Percentiles rank a stretch among this genome's conserved stretches.
Conservation (phyloP, 2,329 filamentous ascomycete genomes). For the Fusarium albidum region DNA sequence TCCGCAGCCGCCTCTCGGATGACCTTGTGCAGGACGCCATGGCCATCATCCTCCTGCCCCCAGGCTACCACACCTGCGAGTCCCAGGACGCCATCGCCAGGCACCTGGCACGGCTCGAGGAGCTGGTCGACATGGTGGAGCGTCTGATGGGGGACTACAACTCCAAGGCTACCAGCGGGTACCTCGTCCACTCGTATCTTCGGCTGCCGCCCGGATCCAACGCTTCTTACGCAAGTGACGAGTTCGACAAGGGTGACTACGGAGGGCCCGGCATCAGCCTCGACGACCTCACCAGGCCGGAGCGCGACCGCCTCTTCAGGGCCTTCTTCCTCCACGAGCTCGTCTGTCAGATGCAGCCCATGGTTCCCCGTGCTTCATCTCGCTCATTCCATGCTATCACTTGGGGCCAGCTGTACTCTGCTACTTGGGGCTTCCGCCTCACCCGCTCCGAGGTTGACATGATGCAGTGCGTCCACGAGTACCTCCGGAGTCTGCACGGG, state of each 20-base stretch:
- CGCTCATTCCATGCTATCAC: no score
- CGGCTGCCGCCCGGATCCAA: constrained; percentile 6
- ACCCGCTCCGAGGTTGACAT: not conserved
- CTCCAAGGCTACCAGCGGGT: constrained; percentile 7
- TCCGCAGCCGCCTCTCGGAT: not conserved
- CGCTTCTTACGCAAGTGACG: not conserved
- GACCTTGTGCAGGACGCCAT: constrained; percentile 3
- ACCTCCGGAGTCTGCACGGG: constrained; percentile 11
- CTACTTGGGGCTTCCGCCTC: no score
- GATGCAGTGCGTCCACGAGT: constrained; percentile 19
- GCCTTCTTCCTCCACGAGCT: constrained; percentile 12
- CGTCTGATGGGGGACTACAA: constrained; percentile 15
- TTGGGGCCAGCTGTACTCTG: not conserved
- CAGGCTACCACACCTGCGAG: not conserved
- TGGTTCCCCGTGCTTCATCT: not conserved
- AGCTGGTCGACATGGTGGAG: not conserved
- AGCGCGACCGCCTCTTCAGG: not conserved
- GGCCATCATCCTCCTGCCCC: constrained; percentile 7
- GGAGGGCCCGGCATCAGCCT: not conserved
- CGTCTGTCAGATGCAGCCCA: not conserved
- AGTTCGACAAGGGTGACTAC: not conserved
- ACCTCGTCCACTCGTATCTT: constrained; percentile 1
- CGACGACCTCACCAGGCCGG: not conserved
- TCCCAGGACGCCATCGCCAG: not conserved
- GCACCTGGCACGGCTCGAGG: not conserved